Evolutionary conservation across 2,329 filamentous ascomycete species (phyloP).

Genomic region (Phialocephala sp.): DNA sequence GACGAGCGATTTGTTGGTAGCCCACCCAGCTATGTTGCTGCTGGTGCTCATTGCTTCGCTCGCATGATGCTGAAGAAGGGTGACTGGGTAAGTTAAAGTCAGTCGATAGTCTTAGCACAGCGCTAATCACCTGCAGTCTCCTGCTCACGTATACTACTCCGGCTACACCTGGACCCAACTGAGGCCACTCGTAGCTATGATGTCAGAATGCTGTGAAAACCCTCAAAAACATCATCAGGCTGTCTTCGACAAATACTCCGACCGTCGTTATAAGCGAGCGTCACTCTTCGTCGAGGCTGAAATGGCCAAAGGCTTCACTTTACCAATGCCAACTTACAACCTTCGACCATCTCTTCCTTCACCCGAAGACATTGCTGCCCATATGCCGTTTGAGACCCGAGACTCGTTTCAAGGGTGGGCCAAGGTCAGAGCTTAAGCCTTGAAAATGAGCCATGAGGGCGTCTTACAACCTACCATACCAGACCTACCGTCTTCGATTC

Average conservation of each 20-base stretch:
- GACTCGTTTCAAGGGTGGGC: conserved; percentile 39
- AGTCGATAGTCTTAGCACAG: background rate
- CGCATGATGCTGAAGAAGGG: conserved; percentile 90
- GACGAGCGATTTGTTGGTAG: conserved; percentile 95
- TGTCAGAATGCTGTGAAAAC: conserved; percentile 86
- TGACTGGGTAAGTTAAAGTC: conserved; percentile 75
- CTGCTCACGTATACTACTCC: conserved; percentile 88
- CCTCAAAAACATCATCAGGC: conserved; percentile 82
- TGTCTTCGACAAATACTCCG: conserved; percentile 90
- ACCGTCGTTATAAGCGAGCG: conserved; percentile 85
- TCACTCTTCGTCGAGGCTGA: conserved; percentile 80
- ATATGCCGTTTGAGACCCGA: conserved; percentile 35
- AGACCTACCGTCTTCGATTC: conserved; percentile 33
- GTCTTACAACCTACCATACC: background rate
- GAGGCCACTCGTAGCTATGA: conserved; percentile 74
- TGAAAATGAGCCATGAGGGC: background rate
- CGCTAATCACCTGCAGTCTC: conserved; percentile 59
- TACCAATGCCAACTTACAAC: conserved; percentile 48
- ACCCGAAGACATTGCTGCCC: conserved; percentile 32
- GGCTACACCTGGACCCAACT: conserved; percentile 90
- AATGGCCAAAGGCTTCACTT: conserved; percentile 64
- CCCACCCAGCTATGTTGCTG: conserved; percentile 87
- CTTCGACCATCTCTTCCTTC: conserved; percentile 37
- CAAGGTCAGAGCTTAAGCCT: conserved; percentile 36
- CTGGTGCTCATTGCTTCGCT: conserved; percentile 90